Percentiles rank a stretch among this genome's conserved stretches.
phyloP scores from a whole-genome alignment of 1,284 basidiomycete genomes.

The Tilletiopsis washingtonensis region DNA sequence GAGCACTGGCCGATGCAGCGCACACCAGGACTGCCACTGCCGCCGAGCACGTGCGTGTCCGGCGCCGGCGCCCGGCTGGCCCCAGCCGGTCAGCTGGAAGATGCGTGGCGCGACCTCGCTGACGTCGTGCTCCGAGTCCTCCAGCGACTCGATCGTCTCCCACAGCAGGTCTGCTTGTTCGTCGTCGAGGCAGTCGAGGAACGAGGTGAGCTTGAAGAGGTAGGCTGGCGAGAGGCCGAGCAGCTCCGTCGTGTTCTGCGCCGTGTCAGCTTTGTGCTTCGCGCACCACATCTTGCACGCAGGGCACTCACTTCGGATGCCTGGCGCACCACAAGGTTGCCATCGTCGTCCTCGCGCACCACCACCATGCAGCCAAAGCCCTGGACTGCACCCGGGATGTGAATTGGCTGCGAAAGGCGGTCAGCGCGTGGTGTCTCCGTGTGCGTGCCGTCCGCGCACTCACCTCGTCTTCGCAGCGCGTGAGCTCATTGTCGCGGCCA shows the following conservation, averaged over 20 bases:
- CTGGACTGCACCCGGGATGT: conserved; percentile 75
- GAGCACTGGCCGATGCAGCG: conserved; percentile 56
- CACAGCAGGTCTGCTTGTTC: conserved; percentile 65
- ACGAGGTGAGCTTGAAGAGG: conserved; percentile 68
- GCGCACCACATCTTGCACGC: too few species aligned
- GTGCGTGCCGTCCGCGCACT: not conserved
- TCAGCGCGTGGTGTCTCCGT: not conserved
- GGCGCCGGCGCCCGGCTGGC: conserved; percentile 51
- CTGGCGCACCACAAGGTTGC: conserved; percentile 62
- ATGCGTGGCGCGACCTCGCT: conserved; percentile 48
- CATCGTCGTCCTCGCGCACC: conserved; percentile 62
- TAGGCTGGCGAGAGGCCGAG: conserved; percentile 69
- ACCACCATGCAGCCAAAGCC: conserved; percentile 75
- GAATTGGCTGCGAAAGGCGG: conserved; percentile 57
- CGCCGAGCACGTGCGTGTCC: conserved; percentile 51
- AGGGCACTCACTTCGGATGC: conserved; percentile 63
- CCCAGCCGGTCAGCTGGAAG: conserved; percentile 65
- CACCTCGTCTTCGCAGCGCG: conserved; percentile 73
- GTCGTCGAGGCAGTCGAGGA: conserved; percentile 65
- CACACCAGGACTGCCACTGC: conserved; percentile 78
- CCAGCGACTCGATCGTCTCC: conserved; percentile 67
- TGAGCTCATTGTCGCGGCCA: conserved; percentile 63
- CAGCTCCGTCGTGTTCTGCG: conserved; percentile 58
- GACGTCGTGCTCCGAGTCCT: conserved; percentile 54
- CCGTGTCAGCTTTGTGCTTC: too few species aligned